Evolutionary conservation across 345 rosid species (phyloP), one percentile per base, ranked within the genome.

Genomic region (Ceriops tagal): DNA sequence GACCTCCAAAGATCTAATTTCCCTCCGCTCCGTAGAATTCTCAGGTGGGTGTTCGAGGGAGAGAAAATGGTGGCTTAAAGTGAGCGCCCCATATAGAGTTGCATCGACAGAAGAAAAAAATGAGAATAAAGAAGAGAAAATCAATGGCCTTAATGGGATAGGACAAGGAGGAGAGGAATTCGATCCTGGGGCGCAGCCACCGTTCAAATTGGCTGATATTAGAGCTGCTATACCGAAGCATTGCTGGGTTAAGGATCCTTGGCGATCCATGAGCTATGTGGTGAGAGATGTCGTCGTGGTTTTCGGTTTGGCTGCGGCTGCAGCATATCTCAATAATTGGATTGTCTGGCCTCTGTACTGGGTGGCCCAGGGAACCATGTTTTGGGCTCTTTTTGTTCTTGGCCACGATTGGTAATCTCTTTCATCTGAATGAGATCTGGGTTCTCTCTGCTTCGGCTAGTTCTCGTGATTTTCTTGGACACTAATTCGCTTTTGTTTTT

Each of bases 321-420:
- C 95, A 63, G 84, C 89, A 70, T 83, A 79, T 49, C 66, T 86
- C 66, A 86, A 88, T 66, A 83, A 69, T 39, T 92, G 92, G 96
- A 28, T 79, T 18, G 88, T 88, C 75, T 92, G 98, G 98, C 98
- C 98, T 66, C 84, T 92, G 60, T 92, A 90, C 66, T 92, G 98
- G 98, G 53, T 77, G 13, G 96, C 91, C 71, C 98, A 92, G 66
- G 96, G 95, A 47, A 92, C 98, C 34, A 92, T 92, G 96, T 90
- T 90, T 64, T 92, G 98, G 98, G 98, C 92, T 65, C 80, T 92
- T 62, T 92, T 92, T 72, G 98, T 92, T 81, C 96, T 92, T 43
- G 96, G 96, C 5, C 98, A 92, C 79, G 98, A 92, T 68, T 90
- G 98, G 98, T 92, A 79, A 65, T 26, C 26, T 5, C n/a, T 15